Conservation (phyloP, 164 flowering plant genomes). For the Piper betle region DNA sequence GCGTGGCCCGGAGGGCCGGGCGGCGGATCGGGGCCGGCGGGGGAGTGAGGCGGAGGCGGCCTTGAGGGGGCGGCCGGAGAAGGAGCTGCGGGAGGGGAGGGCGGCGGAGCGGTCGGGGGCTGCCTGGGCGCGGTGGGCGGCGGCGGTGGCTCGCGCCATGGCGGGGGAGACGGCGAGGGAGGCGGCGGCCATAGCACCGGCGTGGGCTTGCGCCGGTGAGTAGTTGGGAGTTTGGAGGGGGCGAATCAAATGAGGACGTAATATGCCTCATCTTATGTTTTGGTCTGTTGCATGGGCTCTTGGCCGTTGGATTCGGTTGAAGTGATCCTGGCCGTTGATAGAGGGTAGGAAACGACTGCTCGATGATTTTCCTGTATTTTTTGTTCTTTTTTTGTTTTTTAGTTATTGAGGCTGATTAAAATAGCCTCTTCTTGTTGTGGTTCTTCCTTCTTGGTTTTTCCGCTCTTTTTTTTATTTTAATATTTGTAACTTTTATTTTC, state of each 20-base stretch:
- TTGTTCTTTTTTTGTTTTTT: background rate
- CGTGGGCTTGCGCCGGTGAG: background rate
- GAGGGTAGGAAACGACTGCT: slow-evolving; percentile 26
- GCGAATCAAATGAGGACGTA: too few species aligned
- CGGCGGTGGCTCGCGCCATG: slow-evolving; percentile 15
- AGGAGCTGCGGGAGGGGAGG: slow-evolving; percentile 11
- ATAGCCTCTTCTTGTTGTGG: background rate
- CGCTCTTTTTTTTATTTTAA: too few species aligned
- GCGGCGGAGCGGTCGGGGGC: slow-evolving; percentile 9
- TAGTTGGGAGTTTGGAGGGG: background rate
- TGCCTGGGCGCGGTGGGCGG: slow-evolving; percentile 24
- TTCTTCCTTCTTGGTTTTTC: background rate
- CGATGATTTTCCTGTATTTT: slow-evolving; percentile 7
- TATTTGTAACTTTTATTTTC: too few species aligned
- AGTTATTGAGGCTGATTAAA: too few species aligned
- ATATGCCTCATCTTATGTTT: background rate
- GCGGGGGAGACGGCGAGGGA: slow-evolving; percentile 28
- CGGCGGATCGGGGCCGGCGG: background rate
- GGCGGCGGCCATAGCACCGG: slow-evolving; percentile 28
- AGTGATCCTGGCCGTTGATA: slow-evolving; percentile 21
- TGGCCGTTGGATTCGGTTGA: slow-evolving; percentile 4
- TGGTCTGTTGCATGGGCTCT: too few species aligned
- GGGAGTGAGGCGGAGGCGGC: slow-evolving; percentile 9
- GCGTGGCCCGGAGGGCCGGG: slow-evolving; percentile 5
- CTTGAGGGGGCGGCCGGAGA: slow-evolving; percentile 27